These are phyloP conservation scores for Boletellus deceptivus DNA, from an alignment of 1,284 basidiomycete species.

Conservation along the genomic window DNA sequence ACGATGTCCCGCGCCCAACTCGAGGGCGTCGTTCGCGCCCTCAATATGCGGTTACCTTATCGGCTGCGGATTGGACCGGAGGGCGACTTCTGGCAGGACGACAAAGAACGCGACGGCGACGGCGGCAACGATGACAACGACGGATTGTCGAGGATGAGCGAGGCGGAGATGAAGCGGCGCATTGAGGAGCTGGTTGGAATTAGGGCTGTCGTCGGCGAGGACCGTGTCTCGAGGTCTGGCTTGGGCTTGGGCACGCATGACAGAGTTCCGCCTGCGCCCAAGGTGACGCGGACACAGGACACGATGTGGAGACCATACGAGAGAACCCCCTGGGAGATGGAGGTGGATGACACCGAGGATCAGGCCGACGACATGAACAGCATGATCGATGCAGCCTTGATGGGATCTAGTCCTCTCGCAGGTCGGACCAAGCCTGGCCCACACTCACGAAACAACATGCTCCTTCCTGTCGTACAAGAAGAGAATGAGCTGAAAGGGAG, in stretches of 20 bases:
- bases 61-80: slow-evolving; percentile 44
- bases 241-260: slow-evolving; percentile 14
- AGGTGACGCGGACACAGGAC: slow-evolving; percentile 24
- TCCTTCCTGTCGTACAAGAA: slow-evolving; percentile 27
- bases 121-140: too few relatives aligned
- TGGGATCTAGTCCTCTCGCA: slow-evolving; percentile 31
- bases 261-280: slow-evolving; percentile 27
- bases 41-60: slow-evolving; percentile 49
- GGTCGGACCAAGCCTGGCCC: slow-evolving; percentile 14
- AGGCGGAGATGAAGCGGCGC: slow-evolving; percentile 41
- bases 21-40: slow-evolving; percentile 40
- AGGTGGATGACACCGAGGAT: slow-evolving; percentile 12
- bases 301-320: slow-evolving; percentile 19
- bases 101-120: background rate
- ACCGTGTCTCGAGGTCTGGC: slow-evolving; percentile 15
- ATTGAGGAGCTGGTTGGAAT: slow-evolving; percentile 56
- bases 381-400: slow-evolving; percentile 16
- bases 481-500: slow-evolving; percentile 21
- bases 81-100: slow-evolving; percentile 15
- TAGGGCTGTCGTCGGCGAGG: slow-evolving; percentile 29
- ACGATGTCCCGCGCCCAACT: slow-evolving; percentile 50
- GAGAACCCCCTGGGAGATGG: slow-evolving; percentile 28
- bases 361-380: slow-evolving; percentile 1
- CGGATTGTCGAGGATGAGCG: slow-evolving; percentile 31
- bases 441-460: slow-evolving; percentile 3